Conservation (phyloP, 2,329 filamentous ascomycete species). For the Cercospora sesami region DNA sequence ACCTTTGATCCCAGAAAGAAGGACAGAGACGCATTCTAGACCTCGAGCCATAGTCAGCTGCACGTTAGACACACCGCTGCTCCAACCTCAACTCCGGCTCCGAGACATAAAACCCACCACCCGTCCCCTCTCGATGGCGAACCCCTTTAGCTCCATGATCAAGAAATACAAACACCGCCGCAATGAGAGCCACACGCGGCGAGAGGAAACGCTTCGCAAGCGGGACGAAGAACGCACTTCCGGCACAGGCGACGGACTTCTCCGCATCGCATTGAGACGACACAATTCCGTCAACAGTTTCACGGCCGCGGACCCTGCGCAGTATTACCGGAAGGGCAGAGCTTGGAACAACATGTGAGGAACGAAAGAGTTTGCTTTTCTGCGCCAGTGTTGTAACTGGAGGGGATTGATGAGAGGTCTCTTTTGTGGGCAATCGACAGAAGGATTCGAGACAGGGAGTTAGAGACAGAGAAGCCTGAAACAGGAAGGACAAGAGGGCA, state of each 20-base stretch:
- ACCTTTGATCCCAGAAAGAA: background rate
- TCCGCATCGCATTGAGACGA: conserved; percentile 16
- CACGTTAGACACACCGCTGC: background rate
- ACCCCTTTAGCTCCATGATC: conserved; percentile 10
- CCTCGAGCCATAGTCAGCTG: background rate
- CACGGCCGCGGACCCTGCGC: conserved; percentile 12
- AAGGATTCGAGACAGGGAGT: background rate
- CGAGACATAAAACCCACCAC: background rate
- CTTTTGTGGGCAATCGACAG: background rate
- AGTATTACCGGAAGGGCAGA: conserved; percentile 13
- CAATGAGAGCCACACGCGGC: background rate
- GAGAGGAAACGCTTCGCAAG: conserved; percentile 7
- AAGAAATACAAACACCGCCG: conserved; percentile 9
- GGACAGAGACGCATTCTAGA: background rate
- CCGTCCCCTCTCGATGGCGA: background rate
- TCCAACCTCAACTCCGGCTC: background rate
- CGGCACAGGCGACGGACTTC: conserved; percentile 9
- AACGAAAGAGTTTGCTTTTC: too few species aligned
- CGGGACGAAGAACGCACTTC: conserved; percentile 14
- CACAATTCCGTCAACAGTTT: conserved; percentile 18
- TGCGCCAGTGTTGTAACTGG: background rate
- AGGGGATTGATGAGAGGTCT: background rate
- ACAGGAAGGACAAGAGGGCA: background rate
- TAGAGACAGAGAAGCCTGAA: background rate
- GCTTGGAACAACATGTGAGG: conserved; percentile 20